Percentiles rank a stretch among this genome's conserved stretches.
Conservation (phyloP, 768 basidiomycete species). For the Tulasnella sp. region DNA sequence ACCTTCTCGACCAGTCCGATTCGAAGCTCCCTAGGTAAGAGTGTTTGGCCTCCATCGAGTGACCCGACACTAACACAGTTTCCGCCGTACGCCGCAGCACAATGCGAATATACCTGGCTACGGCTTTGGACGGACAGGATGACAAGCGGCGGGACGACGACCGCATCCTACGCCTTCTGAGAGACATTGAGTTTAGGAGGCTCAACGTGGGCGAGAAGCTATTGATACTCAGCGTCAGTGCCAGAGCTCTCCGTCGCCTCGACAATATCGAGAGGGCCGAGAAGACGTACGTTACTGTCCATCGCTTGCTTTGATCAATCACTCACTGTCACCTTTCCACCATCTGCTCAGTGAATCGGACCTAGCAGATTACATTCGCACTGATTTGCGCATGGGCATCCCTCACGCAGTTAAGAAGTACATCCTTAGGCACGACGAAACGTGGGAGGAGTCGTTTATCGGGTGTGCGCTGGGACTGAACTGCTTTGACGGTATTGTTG, state of each 20-base stretch:
- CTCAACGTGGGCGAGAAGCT: slow-evolving; percentile 98
- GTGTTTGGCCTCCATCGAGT: not conserved
- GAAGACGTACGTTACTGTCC: not conserved
- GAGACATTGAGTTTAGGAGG: slow-evolving; percentile 83
- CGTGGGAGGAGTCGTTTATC: not conserved
- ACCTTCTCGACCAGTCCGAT: not conserved
- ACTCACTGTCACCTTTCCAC: not conserved
- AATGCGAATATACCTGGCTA: not conserved
- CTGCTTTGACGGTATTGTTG: not conserved
- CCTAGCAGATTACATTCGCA: slow-evolving; percentile 22
- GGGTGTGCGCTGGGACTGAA: not conserved
- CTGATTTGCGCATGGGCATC: slow-evolving; percentile 27
- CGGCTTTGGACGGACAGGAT: slow-evolving; percentile 16
- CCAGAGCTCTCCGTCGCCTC: slow-evolving; percentile 74
- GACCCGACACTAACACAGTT: not conserved
- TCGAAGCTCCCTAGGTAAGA: not conserved
- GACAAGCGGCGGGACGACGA: slow-evolving; percentile 45
- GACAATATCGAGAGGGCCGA: not conserved
- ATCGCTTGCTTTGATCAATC: not conserved
- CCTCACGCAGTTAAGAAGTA: not conserved
- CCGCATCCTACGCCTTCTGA: slow-evolving; percentile 48
- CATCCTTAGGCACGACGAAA: not conserved
- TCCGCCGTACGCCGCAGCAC: not conserved
- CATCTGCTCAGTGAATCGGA: not conserved
- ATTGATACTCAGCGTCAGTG: slow-evolving; percentile 66